Evolutionary conservation across 2,329 filamentous ascomycete species (phyloP), one percentile per base, ranked within the genome.

Genomic region (Beauveria scarabaeidicola): DNA sequence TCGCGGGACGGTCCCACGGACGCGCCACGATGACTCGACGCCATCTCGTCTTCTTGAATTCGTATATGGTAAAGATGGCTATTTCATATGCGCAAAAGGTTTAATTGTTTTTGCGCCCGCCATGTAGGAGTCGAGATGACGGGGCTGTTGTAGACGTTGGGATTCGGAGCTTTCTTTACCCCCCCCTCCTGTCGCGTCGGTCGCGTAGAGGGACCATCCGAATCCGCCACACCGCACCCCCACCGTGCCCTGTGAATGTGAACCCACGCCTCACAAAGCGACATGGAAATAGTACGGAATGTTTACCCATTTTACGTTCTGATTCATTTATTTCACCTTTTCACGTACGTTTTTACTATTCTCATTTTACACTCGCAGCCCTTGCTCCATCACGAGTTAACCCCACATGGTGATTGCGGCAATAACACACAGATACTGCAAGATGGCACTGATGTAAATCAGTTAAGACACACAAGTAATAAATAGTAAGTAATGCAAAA

Each of bases 21-120:
- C n/a, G 63, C 62, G 32, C 66, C 65, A 41, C 63, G 66, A 41
- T 68, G 67, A 59, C 71, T 68, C 8, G 72, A 70, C 23, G 70
- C 68, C 71, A 74, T 75, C 60, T 51, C 63, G 17, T 44, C 41
- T 29, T 50, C 21, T 15, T 6, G 0, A 15, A 3, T 36, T 36
- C 11, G 32, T 50, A 29, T 50, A 11, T 11, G 23, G n/a, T 36
- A 7, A 19, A 13, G 3, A 7, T 21, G 8, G 11, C 21, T 21
- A 13, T 7, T 25, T 6, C 10, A 21, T 25, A 10, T 11, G 25
- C 25, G 17, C 44, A 32, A 5, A 8, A 8, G 3, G 9, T 19
- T 53, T 9, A 9, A 13, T 43, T 9, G 0, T 9, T 25, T 41
- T 27, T 3, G 51, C 19, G 38, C 52, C 1, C 3, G 13, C 27